Percentiles rank a stretch among this genome's conserved stretches.
phyloP scores from a whole-genome alignment of 73 alveolate genomes.

The Paramecium caudatum region DNA sequence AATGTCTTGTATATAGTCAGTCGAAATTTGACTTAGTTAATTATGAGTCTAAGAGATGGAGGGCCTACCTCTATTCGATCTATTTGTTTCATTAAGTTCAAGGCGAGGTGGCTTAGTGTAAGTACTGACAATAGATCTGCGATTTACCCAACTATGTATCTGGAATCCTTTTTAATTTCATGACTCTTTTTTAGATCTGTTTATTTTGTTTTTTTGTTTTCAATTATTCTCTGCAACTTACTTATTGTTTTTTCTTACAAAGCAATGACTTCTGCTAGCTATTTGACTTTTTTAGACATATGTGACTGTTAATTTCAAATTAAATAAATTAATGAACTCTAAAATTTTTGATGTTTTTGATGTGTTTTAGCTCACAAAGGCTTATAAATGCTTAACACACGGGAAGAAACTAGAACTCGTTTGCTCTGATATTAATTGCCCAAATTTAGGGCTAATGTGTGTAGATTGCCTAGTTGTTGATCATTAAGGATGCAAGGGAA shows the following conservation, averaged over 20 bases:
- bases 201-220: conserved; percentile 34
- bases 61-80: conserved; percentile 40
- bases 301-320: conserved; percentile 50
- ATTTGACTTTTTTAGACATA: conserved; percentile 47
- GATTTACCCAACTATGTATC: conserved; percentile 42
- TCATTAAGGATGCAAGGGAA: no score
- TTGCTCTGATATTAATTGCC: no score
- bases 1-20: conserved; percentile 32
- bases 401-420: no score
- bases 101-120: conserved; percentile 28
- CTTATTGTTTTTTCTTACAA: conserved; percentile 17
- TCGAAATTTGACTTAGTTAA: conserved; percentile 35
- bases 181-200: conserved; percentile 2
- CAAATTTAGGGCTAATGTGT: no score
- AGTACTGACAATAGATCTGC: conserved; percentile 38
- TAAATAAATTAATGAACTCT: conserved; percentile 25
- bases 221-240: not conserved
- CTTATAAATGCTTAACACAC: no score
- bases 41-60: conserved; percentile 45
- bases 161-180: not conserved
- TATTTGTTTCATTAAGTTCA: conserved; percentile 14
- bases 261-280: conserved; percentile 45
- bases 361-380: no score
- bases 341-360: not conserved
- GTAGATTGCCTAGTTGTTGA: no score